phyloP scores from a whole-genome alignment of 2,329 filamentous ascomycete genomes.

The Exophiala calicioides region DNA sequence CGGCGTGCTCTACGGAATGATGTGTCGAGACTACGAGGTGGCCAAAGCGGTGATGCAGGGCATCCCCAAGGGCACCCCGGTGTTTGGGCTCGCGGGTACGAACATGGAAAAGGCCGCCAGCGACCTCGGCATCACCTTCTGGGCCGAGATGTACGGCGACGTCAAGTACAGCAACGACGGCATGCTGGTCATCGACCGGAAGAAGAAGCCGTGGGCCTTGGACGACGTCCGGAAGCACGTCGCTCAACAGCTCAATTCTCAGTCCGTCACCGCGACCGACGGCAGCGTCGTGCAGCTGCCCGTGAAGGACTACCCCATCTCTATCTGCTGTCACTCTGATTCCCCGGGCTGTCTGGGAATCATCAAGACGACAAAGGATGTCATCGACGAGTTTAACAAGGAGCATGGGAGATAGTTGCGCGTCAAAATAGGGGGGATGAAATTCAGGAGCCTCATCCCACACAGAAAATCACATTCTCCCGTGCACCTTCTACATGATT shows the following conservation, averaged over 20 bases:
- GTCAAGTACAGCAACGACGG: constrained; percentile 56
- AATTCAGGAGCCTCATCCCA: no score
- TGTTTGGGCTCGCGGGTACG: constrained; percentile 59
- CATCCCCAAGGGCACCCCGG: constrained; percentile 52
- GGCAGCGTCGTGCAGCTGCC: constrained; percentile 43
- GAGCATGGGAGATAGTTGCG: constrained; percentile 32
- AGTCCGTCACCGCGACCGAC: constrained; percentile 45
- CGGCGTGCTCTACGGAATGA: constrained; percentile 61
- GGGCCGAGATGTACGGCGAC: constrained; percentile 58
- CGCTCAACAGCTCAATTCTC: constrained; percentile 44
- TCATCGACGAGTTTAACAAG: constrained; percentile 46
- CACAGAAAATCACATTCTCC: no score
- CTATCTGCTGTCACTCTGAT: constrained; percentile 52
- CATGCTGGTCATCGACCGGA: constrained; percentile 58
- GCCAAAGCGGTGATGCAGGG: constrained; percentile 57
- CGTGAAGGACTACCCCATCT: constrained; percentile 45
- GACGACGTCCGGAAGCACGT: constrained; percentile 46
- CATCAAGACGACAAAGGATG: constrained; percentile 43
- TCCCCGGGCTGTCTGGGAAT: constrained; percentile 50
- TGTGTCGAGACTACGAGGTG: constrained; percentile 53
- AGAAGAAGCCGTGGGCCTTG: constrained; percentile 55
- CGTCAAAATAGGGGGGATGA: constrained; percentile 6
- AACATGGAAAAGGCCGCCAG: constrained; percentile 56
- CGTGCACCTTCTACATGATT: no score
- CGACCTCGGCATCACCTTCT: constrained; percentile 55